phyloP scores from a whole-genome alignment of 148 eudicot species.

The Nepenthes gracilis region DNA sequence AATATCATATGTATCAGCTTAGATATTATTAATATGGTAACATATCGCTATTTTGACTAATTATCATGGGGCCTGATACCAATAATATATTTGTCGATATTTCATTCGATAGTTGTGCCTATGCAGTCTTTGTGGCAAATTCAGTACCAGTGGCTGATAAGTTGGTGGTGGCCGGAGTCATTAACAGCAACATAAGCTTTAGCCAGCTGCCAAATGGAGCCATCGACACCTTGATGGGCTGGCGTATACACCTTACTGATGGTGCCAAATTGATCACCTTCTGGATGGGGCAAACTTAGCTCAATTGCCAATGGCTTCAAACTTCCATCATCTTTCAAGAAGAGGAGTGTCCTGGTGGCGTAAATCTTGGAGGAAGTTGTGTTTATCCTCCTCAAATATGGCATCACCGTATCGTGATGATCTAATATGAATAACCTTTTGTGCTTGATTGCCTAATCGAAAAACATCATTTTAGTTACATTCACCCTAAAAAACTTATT shows the following conservation, averaged over 20 bases:
- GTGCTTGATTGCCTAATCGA: slow-evolving; percentile 34
- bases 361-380: slow-evolving; percentile 44
- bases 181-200: slow-evolving; percentile 77
- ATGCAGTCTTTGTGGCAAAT: background rate
- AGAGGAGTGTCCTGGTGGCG: slow-evolving; percentile 67
- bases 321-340: slow-evolving; percentile 54
- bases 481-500: background rate
- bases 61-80: too few relatives aligned
- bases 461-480: background rate
- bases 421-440: slow-evolving; percentile 61
- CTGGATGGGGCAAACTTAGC: slow-evolving; percentile 55
- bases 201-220: slow-evolving; percentile 65
- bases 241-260: slow-evolving; percentile 52
- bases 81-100: background rate
- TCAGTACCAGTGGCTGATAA: slow-evolving; percentile 72
- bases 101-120: background rate
- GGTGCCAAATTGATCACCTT: slow-evolving; percentile 41
- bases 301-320: slow-evolving; percentile 72
- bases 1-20: too few relatives aligned
- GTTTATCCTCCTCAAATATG: slow-evolving; percentile 54
- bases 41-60: too few relatives aligned
- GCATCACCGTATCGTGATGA: slow-evolving; percentile 65
- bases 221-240: slow-evolving; percentile 46
- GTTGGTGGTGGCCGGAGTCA: slow-evolving; percentile 79
- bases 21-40: too few relatives aligned